Evolutionary conservation across 805 yeast genomes (phyloP).

Genomic region (Starmerella sirachaensis): DNA sequence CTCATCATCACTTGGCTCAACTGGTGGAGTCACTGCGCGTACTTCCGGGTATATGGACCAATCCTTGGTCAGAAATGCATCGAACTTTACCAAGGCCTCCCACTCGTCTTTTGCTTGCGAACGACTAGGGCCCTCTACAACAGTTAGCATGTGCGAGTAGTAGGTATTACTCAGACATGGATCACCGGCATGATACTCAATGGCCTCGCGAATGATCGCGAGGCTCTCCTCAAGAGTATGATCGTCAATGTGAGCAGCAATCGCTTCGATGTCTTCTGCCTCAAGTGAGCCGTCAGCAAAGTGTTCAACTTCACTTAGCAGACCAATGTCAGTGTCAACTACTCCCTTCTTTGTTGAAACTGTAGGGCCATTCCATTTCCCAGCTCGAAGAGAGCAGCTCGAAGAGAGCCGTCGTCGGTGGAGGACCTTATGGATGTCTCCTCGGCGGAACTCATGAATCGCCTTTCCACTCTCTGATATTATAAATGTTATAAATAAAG

Average conservation of each 20-base stretch:
- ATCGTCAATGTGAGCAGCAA: slow-evolving; percentile 21
- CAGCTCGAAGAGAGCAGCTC: too few relatives aligned
- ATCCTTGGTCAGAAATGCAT: slow-evolving; percentile 33
- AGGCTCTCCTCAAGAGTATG: slow-evolving; percentile 30
- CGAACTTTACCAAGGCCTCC: slow-evolving; percentile 23
- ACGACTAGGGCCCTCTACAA: slow-evolving; percentile 13
- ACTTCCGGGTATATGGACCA: slow-evolving; percentile 53
- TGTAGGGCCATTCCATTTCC: too few relatives aligned
- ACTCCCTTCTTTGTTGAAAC: too few relatives aligned
- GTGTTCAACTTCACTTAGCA: neutral
- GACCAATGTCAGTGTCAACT: slow-evolving; percentile 1
- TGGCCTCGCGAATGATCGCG: slow-evolving; percentile 32
- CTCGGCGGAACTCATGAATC: too few relatives aligned
- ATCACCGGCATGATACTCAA: slow-evolving; percentile 36
- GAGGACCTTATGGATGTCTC: too few relatives aligned
- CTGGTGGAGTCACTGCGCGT: slow-evolving; percentile 41
- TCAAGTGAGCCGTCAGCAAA: slow-evolving; percentile 1
- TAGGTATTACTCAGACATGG: slow-evolving; percentile 35
- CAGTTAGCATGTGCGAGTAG: slow-evolving; percentile 27
- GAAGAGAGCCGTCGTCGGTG: too few relatives aligned
- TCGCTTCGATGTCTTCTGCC: slow-evolving; percentile 9
- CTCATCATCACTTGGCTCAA: slow-evolving; percentile 31
- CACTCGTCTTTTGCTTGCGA: slow-evolving; percentile 17
- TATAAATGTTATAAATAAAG: too few relatives aligned
- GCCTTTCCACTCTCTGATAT: too few relatives aligned